Base-by-base conservation (phyloP, 2,329 filamentous ascomycete genomes). In the Apiospora malaysiana region DNA sequence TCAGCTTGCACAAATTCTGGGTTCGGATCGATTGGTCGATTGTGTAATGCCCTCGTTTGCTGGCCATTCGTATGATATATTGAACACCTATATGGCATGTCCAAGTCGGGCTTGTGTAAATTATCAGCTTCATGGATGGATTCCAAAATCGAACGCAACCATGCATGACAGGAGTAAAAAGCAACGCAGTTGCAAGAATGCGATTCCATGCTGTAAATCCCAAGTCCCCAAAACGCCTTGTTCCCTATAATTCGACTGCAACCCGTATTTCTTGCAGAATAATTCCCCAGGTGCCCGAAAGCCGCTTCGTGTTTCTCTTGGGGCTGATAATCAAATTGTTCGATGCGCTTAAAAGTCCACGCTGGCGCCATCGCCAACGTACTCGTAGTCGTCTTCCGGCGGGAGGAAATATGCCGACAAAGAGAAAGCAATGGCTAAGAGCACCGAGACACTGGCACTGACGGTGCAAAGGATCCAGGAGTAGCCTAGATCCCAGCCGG, bases 361-460 rank as follows among this genome's bases (percentile, higher is more conserved):
- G 25, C 83, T 71, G 3, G 84, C 82, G 40, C 88, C 86, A 16
- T 79, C 75, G 18, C 82, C 78, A 72, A 89, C 78, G 73, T 93
- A 88, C 79, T 97, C 93, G 83, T 97, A 98, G 70, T 94, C 95
- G 77, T 93, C 93, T 79, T 98, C 95, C 0, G 90, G 88, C 0
- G 94, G 92, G 59, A 97, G 84, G 27, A 92, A 81, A 71, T 90
- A 89, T 6, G 91, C 92, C 1, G 93, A 92, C 14, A 90, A 82
- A 0, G 88, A 84, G 69, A 98, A 84, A 16, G 88, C 90, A 18
- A 85, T 82, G 0, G 88, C 89, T 16, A 85, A 82, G 12, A 90
- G 71, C 2, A 89, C 79, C 32, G 86, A 86, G 1, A 91, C 79
- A 32, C 81, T 79, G 66, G 86, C 89, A 72, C 89, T 90, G 32